phyloP scores from a whole-genome alignment of 352 stramenopile genomes.

The Phytophthora cryptogea region DNA sequence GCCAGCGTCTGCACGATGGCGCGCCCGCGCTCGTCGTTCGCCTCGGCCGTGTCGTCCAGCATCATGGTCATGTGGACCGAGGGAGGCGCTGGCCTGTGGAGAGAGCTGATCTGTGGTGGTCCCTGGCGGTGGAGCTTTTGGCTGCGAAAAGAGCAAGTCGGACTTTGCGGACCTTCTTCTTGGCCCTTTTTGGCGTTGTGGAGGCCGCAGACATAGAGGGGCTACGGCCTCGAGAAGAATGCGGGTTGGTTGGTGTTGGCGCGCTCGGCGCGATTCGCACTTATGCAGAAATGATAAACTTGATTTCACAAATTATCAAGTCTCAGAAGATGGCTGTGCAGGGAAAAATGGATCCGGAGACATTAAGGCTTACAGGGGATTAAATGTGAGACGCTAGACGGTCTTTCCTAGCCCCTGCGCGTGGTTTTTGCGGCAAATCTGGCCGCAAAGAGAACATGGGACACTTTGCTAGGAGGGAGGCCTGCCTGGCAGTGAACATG shows the following conservation, averaged over 20 bases:
- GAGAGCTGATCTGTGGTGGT: background rate
- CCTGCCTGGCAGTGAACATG: background rate
- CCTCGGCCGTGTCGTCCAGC: constrained; percentile 48
- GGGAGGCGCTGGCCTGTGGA: background rate
- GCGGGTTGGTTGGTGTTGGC: constrained; percentile 16
- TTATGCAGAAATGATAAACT: too few species aligned
- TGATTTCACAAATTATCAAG: too few species aligned
- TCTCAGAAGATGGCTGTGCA: too few species aligned
- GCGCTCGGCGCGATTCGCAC: background rate
- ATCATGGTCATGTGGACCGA: constrained; percentile 27
- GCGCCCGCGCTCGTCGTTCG: constrained; percentile 74
- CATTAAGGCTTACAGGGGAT: background rate
- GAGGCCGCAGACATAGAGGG: constrained; percentile 15
- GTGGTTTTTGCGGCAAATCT: constrained; percentile 11
- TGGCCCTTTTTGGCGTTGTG: constrained; percentile 16
- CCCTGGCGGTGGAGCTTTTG: background rate
- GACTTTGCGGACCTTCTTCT: constrained; percentile 1
- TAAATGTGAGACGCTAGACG: background rate
- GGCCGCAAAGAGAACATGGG: constrained; percentile 1
- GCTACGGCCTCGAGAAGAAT: constrained; percentile 5
- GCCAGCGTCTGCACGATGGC: constrained; percentile 84
- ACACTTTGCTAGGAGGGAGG: background rate
- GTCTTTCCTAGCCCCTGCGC: too few species aligned
- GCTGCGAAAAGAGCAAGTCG: constrained; percentile 4
- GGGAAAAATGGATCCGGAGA: too few species aligned